These are phyloP conservation scores for Sordariomycetes sp. DNA, from an alignment of 2,329 filamentous ascomycete genomes.

Conservation along the genomic window DNA sequence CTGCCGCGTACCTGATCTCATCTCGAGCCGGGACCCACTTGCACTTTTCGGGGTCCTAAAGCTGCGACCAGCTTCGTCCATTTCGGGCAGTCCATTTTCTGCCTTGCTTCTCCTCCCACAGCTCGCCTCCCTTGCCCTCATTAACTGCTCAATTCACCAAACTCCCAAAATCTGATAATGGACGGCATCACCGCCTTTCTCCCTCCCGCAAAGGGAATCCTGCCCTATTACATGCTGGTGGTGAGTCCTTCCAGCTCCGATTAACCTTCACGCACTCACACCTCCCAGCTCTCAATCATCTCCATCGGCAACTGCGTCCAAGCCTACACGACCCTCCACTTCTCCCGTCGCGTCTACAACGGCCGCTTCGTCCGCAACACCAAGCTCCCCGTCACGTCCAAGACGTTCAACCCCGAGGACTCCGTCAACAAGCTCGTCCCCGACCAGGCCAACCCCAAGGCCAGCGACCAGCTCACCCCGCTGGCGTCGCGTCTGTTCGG, in stretches of 20 bases:
- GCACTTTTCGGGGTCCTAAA: too few relatives aligned
- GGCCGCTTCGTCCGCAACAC: constrained; percentile 48
- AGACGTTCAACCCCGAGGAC: constrained; percentile 40
- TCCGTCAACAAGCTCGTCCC: constrained; percentile 41
- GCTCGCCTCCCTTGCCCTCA: too few relatives aligned
- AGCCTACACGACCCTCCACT: constrained; percentile 70
- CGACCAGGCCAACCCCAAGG: constrained; percentile 32
- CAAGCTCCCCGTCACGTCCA: constrained; percentile 28
- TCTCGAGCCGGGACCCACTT: too few relatives aligned
- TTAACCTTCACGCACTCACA: constrained; percentile 5
- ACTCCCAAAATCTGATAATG: constrained; percentile 25
- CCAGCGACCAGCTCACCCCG: constrained; percentile 56
- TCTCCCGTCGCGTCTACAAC: constrained; percentile 81
- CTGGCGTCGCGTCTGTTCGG: constrained; percentile 75
- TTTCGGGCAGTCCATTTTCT: too few relatives aligned
- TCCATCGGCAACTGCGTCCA: constrained; percentile 81
- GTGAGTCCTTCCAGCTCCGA: constrained; percentile 25
- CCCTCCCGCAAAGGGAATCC: constrained; percentile 40
- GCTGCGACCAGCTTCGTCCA: too few relatives aligned
- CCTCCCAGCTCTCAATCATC: constrained; percentile 63
- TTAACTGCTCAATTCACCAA: too few relatives aligned
- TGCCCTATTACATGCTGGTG: constrained; percentile 51
- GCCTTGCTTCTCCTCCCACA: too few relatives aligned
- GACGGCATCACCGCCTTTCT: constrained; percentile 33
- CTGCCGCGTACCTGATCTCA: too few relatives aligned